Conservation (phyloP, 495 filamentous ascomycete species). For the Glonium stellatum region DNA sequence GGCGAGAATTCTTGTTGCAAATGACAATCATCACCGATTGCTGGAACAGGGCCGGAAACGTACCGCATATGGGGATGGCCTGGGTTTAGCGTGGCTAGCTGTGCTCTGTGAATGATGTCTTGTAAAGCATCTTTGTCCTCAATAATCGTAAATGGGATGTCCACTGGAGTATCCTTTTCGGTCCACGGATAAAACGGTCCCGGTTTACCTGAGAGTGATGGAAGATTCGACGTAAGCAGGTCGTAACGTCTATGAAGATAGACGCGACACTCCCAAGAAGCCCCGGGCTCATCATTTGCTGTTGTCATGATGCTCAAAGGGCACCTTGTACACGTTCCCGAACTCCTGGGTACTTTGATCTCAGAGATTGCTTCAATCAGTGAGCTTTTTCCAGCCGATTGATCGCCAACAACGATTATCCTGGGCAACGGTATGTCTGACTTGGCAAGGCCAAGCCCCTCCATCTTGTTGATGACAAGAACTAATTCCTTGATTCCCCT, state of each 20-base stretch:
- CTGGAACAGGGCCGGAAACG: slow-evolving; percentile 41
- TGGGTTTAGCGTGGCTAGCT: slow-evolving; percentile 66
- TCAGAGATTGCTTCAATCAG: slow-evolving; percentile 73
- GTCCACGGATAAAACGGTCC: slow-evolving; percentile 40
- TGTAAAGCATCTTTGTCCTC: slow-evolving; percentile 46
- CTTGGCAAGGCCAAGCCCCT: slow-evolving; percentile 26
- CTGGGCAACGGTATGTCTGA: slow-evolving; percentile 58
- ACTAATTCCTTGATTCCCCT: slow-evolving; percentile 26
- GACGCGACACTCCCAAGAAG: slow-evolving; percentile 57
- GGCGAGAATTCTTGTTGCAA: slow-evolving; percentile 62
- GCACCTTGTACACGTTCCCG: slow-evolving; percentile 68
- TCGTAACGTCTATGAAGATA: slow-evolving; percentile 52
- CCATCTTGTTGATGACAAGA: slow-evolving; percentile 28
- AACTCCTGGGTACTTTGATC: slow-evolving; percentile 64
- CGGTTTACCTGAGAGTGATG: slow-evolving; percentile 16
- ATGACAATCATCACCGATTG: slow-evolving; percentile 18
- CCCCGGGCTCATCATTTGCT: slow-evolving; percentile 37
- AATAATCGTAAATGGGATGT: slow-evolving; percentile 40
- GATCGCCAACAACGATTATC: slow-evolving; percentile 61
- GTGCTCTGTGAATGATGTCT: slow-evolving; percentile 57
- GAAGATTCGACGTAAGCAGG: neutral
- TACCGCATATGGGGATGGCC: slow-evolving; percentile 39
- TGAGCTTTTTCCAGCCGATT: slow-evolving; percentile 72
- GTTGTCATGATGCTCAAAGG: slow-evolving; percentile 71
- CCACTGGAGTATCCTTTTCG: slow-evolving; percentile 31